Base-by-base conservation (phyloP, 495 filamentous ascomycete species). In the Friedmanniomyces simplex region DNA sequence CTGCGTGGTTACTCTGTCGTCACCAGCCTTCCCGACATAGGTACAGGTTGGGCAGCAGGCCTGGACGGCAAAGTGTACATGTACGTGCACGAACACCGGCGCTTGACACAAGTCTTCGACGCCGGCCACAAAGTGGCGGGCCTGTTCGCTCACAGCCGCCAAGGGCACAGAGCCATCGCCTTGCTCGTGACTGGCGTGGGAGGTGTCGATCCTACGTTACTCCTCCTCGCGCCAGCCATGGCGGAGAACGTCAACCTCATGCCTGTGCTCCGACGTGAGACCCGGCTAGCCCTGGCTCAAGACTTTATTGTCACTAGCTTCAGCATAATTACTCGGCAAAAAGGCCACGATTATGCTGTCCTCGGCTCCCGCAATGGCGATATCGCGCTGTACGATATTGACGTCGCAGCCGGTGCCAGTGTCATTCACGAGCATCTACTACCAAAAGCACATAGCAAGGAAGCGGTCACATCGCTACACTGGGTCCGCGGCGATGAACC, bases 291-390 rank as follows among this genome's bases (percentile, higher is more conserved):
- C 10, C 22, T 58, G 21, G 39, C 26, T 18, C 55, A 60, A 20
- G 53, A 56, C 26, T 73, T 76, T 42, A 66, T 72, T 50, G 68
- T 76, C 8, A 78, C 77, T 0, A 66, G 65, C 45, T 62, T 66
- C 41, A 45, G 26, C n/a, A 49, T 58, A 24, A 26, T 63, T n/a
- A n/a, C 18, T 50, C 69, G 39, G 14, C 14, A 2, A 0, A 57
- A 66, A 32, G 72, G 16, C 61, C 70, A 34, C 0, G 53, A 69
- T 28, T 72, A 77, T 43, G 67, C 90, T n/a, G 65, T 85, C 24
- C 64, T 95, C 0, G 91, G 91, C 3, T 86, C 85, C 8, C 77
- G 85, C 30, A 68, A 70, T 25, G 88, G 88, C 28, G 71, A 71
- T 0, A 62, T 90, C 54, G 76, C 76, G 0, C 60, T 85, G 3